A percentile compares a stretch with the other conserved stretches of the same genome.
Evolutionary conservation across 495 filamentous ascomycete species (phyloP).

Genomic region (Chaetomium cochliodes): DNA sequence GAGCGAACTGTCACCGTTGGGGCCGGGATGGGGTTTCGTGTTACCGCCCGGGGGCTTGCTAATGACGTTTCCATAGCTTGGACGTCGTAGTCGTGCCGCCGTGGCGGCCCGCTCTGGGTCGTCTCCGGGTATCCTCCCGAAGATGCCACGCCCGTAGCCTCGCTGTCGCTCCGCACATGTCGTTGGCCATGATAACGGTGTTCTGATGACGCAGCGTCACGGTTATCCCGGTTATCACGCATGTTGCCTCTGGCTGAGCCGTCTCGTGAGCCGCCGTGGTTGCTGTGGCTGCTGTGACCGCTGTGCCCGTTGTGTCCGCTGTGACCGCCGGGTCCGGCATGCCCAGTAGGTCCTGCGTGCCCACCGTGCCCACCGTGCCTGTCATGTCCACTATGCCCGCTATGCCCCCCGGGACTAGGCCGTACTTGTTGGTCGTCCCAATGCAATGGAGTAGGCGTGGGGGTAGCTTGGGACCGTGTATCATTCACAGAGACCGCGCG

Average conservation of each 20-base stretch:
- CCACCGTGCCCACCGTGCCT: no score
- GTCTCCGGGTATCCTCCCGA: constrained; percentile 75
- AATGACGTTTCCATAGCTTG: constrained; percentile 93
- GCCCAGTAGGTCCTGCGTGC: no score
- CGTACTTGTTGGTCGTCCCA: constrained; percentile 52
- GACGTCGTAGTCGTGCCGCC: constrained; percentile 92
- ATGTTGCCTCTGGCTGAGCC: constrained; percentile 36
- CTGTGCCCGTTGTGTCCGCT: no score
- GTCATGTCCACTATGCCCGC: no score
- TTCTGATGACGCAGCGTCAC: constrained; percentile 55
- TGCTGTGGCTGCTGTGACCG: no score
- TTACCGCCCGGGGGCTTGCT: constrained; percentile 66
- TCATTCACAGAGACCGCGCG: constrained; percentile 76
- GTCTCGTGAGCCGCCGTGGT: constrained; percentile 24
- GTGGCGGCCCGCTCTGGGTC: constrained; percentile 53
- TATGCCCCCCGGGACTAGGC: constrained; percentile 23
- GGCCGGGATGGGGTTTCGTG: constrained; percentile 88
- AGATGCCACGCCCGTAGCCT: constrained; percentile 69
- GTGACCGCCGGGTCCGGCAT: no score
- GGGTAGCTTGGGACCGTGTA: constrained; percentile 50
- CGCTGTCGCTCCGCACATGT: constrained; percentile 70
- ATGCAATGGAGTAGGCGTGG: constrained; percentile 47
- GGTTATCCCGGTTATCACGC: constrained; percentile 53
- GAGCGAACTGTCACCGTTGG: constrained; percentile 90
- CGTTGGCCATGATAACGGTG: constrained; percentile 63